phyloP scores from a whole-genome alignment of 2,329 filamentous ascomycete species.

The Madurella mycetomatis region DNA sequence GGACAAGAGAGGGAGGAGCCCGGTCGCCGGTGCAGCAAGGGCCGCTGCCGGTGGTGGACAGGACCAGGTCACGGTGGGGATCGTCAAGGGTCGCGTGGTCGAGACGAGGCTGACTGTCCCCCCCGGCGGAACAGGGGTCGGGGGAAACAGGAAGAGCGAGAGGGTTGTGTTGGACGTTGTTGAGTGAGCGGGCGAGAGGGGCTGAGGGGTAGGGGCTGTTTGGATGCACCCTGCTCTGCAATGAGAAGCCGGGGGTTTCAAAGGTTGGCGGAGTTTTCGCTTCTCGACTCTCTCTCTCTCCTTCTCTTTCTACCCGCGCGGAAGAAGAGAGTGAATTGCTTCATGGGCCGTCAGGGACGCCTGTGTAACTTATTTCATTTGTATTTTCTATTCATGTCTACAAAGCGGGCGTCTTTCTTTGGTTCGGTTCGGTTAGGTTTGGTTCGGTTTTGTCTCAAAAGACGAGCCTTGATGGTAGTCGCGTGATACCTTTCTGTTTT shows the following conservation, averaged over 20 bases:
- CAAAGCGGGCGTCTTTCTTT: neutral
- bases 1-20: neutral
- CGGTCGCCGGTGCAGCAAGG: neutral
- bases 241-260: too few species aligned
- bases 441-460: too few species aligned
- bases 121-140: conserved; percentile 35
- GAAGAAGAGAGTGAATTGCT: neutral
- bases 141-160: conserved; percentile 49
- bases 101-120: conserved; percentile 44
- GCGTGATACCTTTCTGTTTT: conserved; percentile 16
- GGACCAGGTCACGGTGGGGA: conserved; percentile 6
- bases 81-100: conserved; percentile 32
- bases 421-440: neutral
- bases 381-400: neutral
- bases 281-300: neutral
- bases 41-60: neutral
- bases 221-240: neutral
- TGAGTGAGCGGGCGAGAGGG: conserved; percentile 21
- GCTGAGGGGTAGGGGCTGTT: neutral
- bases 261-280: too few species aligned
- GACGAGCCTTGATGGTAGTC: conserved; percentile 18
- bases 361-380: neutral
- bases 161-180: conserved; percentile 48
- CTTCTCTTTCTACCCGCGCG: neutral
- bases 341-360: neutral